Conservation (phyloP, 164 flowering plant genomes). For the Paratinospora sagittata region DNA sequence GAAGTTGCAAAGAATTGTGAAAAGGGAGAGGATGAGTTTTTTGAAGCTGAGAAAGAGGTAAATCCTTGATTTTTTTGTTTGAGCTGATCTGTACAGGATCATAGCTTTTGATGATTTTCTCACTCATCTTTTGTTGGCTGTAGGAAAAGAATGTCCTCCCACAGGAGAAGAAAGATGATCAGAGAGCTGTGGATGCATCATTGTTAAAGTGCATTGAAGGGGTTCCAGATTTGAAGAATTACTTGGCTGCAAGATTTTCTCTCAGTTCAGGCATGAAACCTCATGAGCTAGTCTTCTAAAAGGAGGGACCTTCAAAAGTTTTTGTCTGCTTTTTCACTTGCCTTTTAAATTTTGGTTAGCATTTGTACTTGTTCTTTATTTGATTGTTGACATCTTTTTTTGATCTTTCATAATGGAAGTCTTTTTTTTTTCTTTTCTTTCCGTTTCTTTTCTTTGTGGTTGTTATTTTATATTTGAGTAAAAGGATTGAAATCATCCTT, state of each 20-base stretch:
- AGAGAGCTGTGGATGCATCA: constrained; percentile 49
- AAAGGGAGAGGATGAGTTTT: constrained; percentile 78
- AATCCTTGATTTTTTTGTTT: constrained; percentile 2
- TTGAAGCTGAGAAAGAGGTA: constrained; percentile 81
- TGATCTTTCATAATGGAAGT: no score
- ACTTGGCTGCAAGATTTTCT: constrained; percentile 60
- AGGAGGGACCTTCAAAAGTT: background rate
- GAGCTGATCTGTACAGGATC: background rate
- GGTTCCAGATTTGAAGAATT: constrained; percentile 60
- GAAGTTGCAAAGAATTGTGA: constrained; percentile 53
- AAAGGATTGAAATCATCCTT: no score
- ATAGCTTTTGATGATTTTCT: background rate
- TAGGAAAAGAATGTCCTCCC: constrained; percentile 61
- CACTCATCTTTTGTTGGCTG: background rate
- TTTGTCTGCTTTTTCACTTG: background rate
- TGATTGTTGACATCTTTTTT: background rate
- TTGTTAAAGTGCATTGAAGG: constrained; percentile 50
- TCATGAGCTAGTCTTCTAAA: constrained; percentile 65
- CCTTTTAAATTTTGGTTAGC: background rate
- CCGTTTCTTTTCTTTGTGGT: no score
- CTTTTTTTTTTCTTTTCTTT: no score
- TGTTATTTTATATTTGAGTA: no score
- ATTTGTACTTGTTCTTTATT: background rate
- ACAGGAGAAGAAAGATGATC: constrained; percentile 59
- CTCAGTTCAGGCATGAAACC: constrained; percentile 76